A percentile compares a stretch with the other conserved stretches of the same genome.
Conservation (phyloP, 495 filamentous ascomycete genomes). For the Penicillium chermesinum region DNA sequence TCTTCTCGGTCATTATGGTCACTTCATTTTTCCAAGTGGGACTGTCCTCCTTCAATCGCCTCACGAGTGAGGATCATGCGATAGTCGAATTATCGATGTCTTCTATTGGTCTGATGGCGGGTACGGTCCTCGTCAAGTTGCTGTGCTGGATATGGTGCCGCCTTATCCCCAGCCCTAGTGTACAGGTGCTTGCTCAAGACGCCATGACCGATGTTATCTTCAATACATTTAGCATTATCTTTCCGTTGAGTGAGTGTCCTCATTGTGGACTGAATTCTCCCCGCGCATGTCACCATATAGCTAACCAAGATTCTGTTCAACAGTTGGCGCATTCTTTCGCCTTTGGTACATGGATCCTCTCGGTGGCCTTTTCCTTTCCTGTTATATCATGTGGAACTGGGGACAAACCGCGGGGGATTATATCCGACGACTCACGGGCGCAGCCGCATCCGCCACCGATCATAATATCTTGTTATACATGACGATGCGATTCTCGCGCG, state of each 20-base stretch:
- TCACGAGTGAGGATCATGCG: slow-evolving; percentile 59
- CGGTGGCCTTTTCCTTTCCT: slow-evolving; percentile 73
- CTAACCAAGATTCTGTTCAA: neutral
- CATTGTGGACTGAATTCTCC: too few species aligned
- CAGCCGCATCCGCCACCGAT: slow-evolving; percentile 72
- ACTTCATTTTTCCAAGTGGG: slow-evolving; percentile 84
- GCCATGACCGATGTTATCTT: slow-evolving; percentile 76
- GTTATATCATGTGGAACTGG: slow-evolving; percentile 86
- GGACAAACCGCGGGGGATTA: slow-evolving; percentile 67
- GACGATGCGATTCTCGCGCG: slow-evolving; percentile 89
- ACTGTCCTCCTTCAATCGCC: slow-evolving; percentile 61
- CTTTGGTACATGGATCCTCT: slow-evolving; percentile 85
- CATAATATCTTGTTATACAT: slow-evolving; percentile 84
- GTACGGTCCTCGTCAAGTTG: slow-evolving; percentile 76
- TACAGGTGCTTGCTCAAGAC: slow-evolving; percentile 73
- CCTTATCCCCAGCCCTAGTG: slow-evolving; percentile 78
- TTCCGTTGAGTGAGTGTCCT: slow-evolving; percentile 27
- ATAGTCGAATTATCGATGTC: slow-evolving; percentile 68
- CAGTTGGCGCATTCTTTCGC: slow-evolving; percentile 68
- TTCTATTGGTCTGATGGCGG: slow-evolving; percentile 74
- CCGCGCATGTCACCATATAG: too few species aligned
- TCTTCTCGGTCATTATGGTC: slow-evolving; percentile 82
- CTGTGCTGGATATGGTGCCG: slow-evolving; percentile 90
- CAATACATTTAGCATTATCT: slow-evolving; percentile 82
- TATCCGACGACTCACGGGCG: slow-evolving; percentile 78